phyloP scores from a whole-genome alignment of 805 yeast genomes.

The Saturnispora dispora region DNA sequence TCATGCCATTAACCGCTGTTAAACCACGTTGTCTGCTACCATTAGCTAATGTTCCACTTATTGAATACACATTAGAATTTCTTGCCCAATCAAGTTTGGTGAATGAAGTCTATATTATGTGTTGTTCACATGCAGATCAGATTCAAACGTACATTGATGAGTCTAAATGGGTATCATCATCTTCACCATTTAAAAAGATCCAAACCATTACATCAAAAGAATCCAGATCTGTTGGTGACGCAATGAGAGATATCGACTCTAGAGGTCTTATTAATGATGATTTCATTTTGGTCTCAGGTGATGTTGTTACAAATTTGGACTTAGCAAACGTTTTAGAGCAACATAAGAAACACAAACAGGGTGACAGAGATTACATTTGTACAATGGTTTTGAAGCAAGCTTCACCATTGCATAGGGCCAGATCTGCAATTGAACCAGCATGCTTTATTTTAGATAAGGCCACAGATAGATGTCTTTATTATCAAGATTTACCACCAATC shows the following conservation, averaged over 20 bases:
- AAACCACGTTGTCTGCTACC: constrained; percentile 89
- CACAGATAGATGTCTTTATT: constrained; percentile 71
- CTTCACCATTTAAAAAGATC: constrained; percentile 73
- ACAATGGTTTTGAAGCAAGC: constrained; percentile 91
- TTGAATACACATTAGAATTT: constrained; percentile 92
- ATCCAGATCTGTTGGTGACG: constrained; percentile 90
- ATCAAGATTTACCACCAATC: constrained; percentile 62
- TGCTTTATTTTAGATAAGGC: constrained; percentile 71
- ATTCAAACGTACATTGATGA: constrained; percentile 71
- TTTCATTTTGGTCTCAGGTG: constrained; percentile 85
- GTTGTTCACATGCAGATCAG: constrained; percentile 85
- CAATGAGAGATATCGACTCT: constrained; percentile 91
- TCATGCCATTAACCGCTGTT: constrained; percentile 82
- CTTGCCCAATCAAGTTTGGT: constrained; percentile 78
- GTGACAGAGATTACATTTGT: constrained; percentile 84
- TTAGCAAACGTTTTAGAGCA: constrained; percentile 61
- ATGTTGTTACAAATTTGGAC: constrained; percentile 88
- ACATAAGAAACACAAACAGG: constrained; percentile 61
- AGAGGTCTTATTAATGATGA: constrained; percentile 86
- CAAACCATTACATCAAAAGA: constrained; percentile 77
- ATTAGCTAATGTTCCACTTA: constrained; percentile 83
- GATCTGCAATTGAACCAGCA: constrained; percentile 76
- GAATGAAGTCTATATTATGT: constrained; percentile 80
- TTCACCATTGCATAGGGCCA: constrained; percentile 71
- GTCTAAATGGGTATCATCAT: constrained; percentile 58